Conservation (phyloP, 371 early-diverging fungal genomes). For the Mortierella sp. region DNA sequence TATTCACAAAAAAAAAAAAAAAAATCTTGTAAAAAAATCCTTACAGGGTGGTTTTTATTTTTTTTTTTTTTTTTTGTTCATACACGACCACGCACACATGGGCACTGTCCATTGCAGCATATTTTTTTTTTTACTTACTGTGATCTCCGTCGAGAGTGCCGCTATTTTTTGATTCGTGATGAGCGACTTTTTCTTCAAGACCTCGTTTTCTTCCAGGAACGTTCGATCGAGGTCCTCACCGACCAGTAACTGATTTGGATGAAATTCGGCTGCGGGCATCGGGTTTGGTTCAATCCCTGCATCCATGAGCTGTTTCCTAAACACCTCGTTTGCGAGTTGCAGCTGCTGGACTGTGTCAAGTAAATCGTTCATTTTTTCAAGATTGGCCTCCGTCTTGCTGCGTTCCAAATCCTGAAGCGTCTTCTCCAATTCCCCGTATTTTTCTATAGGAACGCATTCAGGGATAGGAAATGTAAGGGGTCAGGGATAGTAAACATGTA, state of each 20-base stretch:
- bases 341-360: slow-evolving; percentile 43
- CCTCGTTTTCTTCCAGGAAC: slow-evolving; percentile 37
- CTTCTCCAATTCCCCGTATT: slow-evolving; percentile 29
- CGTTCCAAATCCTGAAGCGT: slow-evolving; percentile 15
- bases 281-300: slow-evolving; percentile 45
- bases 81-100: no score
- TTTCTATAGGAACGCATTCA: slow-evolving; percentile 22
- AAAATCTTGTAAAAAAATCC: background rate
- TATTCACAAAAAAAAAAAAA: background rate
- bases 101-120: no score
- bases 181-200: slow-evolving; percentile 26
- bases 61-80: background rate
- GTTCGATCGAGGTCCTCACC: slow-evolving; percentile 39
- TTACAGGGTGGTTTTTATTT: no score
- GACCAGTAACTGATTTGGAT: slow-evolving; percentile 22
- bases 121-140: no score
- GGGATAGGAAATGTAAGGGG: no score
- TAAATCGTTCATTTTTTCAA: slow-evolving; percentile 43
- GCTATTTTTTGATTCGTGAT: slow-evolving; percentile 34
- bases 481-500: no score
- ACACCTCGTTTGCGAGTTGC: slow-evolving; percentile 39
- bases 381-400: slow-evolving; percentile 31
- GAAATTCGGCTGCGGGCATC: slow-evolving; percentile 24
- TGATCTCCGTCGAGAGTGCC: slow-evolving; percentile 31
- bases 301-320: slow-evolving; percentile 36